These are phyloP conservation scores for Fusarium kyushuense DNA, from an alignment of 2,329 filamentous ascomycete species.

Conservation along the genomic window DNA sequence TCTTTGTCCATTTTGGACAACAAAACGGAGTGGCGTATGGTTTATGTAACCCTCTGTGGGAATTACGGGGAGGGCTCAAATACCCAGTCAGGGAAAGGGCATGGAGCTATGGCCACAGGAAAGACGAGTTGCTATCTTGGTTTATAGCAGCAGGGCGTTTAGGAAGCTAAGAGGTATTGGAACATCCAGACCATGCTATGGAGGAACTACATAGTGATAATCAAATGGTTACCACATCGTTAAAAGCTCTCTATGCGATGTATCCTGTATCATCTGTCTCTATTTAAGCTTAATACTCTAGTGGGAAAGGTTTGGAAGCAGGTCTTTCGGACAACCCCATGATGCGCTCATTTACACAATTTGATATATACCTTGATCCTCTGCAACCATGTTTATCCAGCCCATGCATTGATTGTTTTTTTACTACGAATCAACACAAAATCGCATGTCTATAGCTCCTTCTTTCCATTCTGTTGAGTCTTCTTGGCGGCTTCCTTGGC, in stretches of 20 bases:
- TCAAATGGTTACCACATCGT: conserved; percentile 18
- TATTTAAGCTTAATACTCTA: background rate
- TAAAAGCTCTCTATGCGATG: background rate
- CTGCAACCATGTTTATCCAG: background rate
- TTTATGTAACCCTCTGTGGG: conserved; percentile 26
- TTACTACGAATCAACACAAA: background rate
- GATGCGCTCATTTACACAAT: background rate
- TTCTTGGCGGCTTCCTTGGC: conserved; percentile 77
- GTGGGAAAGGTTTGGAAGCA: background rate
- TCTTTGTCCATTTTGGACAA: conserved; percentile 42
- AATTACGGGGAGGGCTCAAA: conserved; percentile 37
- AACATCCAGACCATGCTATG: conserved; percentile 18
- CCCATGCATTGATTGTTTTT: conserved; percentile 3
- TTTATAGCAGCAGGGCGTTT: conserved; percentile 44
- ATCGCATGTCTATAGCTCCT: conserved; percentile 43
- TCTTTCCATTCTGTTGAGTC: conserved; percentile 48
- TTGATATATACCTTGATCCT: background rate
- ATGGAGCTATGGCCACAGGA: conserved; percentile 30
- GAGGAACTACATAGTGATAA: conserved; percentile 31
- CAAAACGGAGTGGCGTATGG: conserved; percentile 44
- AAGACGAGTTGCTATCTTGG: conserved; percentile 37
- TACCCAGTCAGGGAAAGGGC: conserved; percentile 29
- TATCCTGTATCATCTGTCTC: background rate
- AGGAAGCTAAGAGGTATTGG: conserved; percentile 35
- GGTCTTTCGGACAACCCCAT: background rate